Evolutionary conservation across 2,329 filamentous ascomycete species (phyloP), one percentile per base, ranked within the genome.

Genomic region (Parastagonospora nodorum): DNA sequence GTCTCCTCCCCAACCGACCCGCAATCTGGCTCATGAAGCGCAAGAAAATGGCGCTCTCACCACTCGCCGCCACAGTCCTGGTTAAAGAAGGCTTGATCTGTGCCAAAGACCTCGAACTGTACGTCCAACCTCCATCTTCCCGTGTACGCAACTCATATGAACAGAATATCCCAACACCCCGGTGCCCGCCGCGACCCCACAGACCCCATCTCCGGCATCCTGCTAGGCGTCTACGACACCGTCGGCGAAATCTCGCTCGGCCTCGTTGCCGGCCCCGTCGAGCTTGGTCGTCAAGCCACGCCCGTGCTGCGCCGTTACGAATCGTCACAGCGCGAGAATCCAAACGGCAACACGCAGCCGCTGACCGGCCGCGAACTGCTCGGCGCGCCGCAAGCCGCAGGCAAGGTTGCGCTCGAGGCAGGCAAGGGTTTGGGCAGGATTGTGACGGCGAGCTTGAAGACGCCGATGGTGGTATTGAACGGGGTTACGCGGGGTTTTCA

Each of bases 401-500:
- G 55, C 2, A 83, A 88, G 24, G 80, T 82, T n/a, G 85, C 84
- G 1, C 75, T 88, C 4, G 84, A 83, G 36, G 83, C 88, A 2
- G 82, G 84, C 2, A 86, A 84, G 58, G 84, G 87, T 1, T 81
- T 90, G 28, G 81, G 84, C 8, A 83, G 85, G 10, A 86, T 93
- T 43, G 84, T 92, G 3, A 82, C 82, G 7, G 85, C 88, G 12
- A 83, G 88, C 3, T 76, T 92, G 45, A 89, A 88, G 61, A 85
- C 86, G 2, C 92, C 91, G 0, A 87, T 93, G 80, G 89, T 93
- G 64, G 87, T 96, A 53, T 89, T 88, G 43, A 75, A 96, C 38
- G 88, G 88, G 0, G 72, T 96, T 30, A 88, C 91, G 1, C 87
- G 88, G 70, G 92, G 91, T 0, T 95, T 96, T 69, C 88, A 92